Evolutionary conservation across 2,329 filamentous ascomycete genomes (phyloP).

Genomic region (Amphichorda felina): DNA sequence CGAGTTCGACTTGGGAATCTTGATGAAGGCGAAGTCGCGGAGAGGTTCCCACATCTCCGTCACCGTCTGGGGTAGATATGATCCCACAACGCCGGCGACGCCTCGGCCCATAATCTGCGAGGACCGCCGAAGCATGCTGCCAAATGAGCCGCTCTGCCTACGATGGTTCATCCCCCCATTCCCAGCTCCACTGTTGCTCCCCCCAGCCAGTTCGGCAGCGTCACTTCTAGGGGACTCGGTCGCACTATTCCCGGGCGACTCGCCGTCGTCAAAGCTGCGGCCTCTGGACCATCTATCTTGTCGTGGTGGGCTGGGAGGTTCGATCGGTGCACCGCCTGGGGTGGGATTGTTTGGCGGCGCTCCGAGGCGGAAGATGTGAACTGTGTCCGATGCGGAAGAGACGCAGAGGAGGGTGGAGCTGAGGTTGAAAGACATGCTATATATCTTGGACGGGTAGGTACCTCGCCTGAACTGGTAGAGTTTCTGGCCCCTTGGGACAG

Average conservation of each 20-base stretch:
- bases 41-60: slow-evolving; percentile 97
- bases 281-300: slow-evolving; percentile 41
- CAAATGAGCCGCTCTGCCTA: slow-evolving; percentile 63
- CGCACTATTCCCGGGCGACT: slow-evolving; percentile 28
- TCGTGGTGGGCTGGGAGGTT: slow-evolving; percentile 26
- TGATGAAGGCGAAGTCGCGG: slow-evolving; percentile 93
- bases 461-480: slow-evolving; percentile 92
- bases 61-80: slow-evolving; percentile 85
- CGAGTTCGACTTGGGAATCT: slow-evolving; percentile 55
- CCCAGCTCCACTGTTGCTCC: neutral
- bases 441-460: slow-evolving; percentile 91
- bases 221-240: slow-evolving; percentile 39
- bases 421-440: slow-evolving; percentile 97
- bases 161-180: slow-evolving; percentile 16
- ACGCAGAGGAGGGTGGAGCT: slow-evolving; percentile 89
- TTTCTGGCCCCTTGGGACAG: slow-evolving; percentile 80
- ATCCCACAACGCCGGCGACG: slow-evolving; percentile 79
- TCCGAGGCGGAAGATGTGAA: slow-evolving; percentile 85
- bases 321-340: slow-evolving; percentile 21
- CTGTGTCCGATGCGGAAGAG: slow-evolving; percentile 89
- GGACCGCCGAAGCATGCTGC: slow-evolving; percentile 84
- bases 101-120: slow-evolving; percentile 88
- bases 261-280: slow-evolving; percentile 35
- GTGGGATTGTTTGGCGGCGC: slow-evolving; percentile 28
- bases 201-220: neutral